Base-by-base conservation (phyloP, 2,329 filamentous ascomycete genomes). In the Chaetothyriales sp. region DNA sequence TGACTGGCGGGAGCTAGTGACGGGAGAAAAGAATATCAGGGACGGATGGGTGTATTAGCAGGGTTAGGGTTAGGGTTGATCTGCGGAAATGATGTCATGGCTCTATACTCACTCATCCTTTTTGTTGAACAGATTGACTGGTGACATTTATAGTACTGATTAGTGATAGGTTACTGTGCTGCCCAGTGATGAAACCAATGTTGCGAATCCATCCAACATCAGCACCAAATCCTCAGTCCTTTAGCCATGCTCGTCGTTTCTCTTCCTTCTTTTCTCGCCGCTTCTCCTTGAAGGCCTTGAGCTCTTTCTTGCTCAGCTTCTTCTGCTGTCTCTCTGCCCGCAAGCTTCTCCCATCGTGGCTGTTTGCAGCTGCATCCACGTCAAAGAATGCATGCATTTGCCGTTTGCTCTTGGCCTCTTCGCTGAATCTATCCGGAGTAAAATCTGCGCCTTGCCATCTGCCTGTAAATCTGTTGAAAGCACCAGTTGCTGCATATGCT, bases 371-470 rank as follows among this genome's bases (percentile, higher is more conserved):
- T 3, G 88, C 86, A 66, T 96, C 89, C 44, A 95, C 89, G 64
- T 98, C 90, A 66, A 96, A 98, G 69, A 83, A 96, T 43, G 88
- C 86, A 63, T 86, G 85, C 84, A 96, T 84, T 70, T 96, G 92
- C 44, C 92, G 76, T 48, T 74, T 76, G 53, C 83, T 83, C 73
- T 95, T 95, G 63, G 86, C 84, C 63, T 93, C 87, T 62, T 95
- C 88, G 59, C 80, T 84, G 71, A 89, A 84, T 48, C 81, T 78
- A 49, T 92, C 86, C 1, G 86, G 79, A 2, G 77, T 81, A 56
- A 81, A 71, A 9, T 79, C 76, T 2, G 71, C 71, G 18, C 74
- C 70, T 68, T 95, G 89, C 70, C 86, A 94, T 57, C 81, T 77
- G 44, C 89, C 89, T 0, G 86, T 95, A 68, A 88, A 90, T 51